Evolutionary conservation across 192 early-diverging fungal species (phyloP).

Genomic region (Mortierella claussenii): DNA sequence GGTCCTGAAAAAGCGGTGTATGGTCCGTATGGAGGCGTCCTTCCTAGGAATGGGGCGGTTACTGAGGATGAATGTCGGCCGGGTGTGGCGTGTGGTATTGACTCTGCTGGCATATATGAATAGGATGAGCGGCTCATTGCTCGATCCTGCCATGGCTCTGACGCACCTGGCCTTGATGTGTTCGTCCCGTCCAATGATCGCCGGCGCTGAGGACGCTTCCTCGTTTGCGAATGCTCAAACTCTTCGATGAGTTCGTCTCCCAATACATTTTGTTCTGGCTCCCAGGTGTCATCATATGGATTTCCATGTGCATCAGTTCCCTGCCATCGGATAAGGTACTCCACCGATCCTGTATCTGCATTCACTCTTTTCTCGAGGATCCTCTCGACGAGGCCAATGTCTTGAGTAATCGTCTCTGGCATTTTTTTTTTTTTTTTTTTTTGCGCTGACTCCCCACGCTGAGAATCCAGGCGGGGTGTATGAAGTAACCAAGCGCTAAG

Average conservation of each 20-base stretch:
- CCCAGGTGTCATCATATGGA: conserved; percentile 39
- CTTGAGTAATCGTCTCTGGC: conserved; percentile 27
- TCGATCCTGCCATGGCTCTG: neutral
- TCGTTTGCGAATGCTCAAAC: conserved; percentile 16
- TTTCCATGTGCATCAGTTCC: conserved; percentile 34
- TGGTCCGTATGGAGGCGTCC: neutral
- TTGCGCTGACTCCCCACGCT: conserved; percentile 5
- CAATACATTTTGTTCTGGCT: conserved; percentile 41
- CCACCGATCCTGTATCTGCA: conserved; percentile 23
- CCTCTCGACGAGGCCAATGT: conserved; percentile 38
- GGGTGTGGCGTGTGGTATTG: neutral
- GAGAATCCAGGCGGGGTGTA: neutral
- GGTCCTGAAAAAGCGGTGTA: neutral
- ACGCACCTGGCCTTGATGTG: neutral
- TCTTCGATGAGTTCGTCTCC: conserved; percentile 45
- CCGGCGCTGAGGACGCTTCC: conserved; percentile 16
- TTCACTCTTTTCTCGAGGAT: conserved; percentile 38
- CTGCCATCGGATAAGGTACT: conserved; percentile 45
- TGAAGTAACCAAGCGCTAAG: too few relatives aligned
- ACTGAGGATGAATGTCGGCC: neutral
- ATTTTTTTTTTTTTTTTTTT: conserved; percentile 3
- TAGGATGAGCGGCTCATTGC: neutral
- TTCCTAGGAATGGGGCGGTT: neutral
- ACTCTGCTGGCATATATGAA: neutral
- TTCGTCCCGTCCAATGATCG: neutral